Base-by-base conservation (phyloP, 1,139 yeast species). In the Suzukiozyma palmioleophila region DNA sequence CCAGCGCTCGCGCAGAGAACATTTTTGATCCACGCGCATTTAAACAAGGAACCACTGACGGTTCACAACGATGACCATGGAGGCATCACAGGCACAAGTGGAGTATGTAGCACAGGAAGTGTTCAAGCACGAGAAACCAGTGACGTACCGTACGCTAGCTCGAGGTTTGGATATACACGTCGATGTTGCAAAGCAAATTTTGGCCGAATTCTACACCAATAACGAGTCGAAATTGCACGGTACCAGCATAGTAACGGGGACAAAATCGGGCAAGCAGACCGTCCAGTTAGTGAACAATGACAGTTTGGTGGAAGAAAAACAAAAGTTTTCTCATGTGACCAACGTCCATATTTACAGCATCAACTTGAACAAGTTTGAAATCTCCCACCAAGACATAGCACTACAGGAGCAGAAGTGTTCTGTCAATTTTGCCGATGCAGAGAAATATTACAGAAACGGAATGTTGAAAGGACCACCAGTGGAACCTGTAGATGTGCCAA, bases 271-370 rank as follows among this genome's bases (percentile, higher is more conserved):
- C 16, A 35, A 32, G 18, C 43, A 49, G 30, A 43, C 47, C 3
- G 51, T 67, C 24, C 57, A 57, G 39, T 43, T 60, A 26, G 52
- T 56, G 8, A 48, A 51, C 3, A 54, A 54, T 38, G 57, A 54
- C 33, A 46, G 48, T 2, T 40, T 59, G 34, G 53, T 50, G 3
- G 43, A 49, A 2, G 53, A 46, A 26, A 27, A 54, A 21, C 43
- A 46, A n/a, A 14, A 31, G 13, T 60, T 64, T 34, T 56, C 52
- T 13, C 16, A 38, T 1, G 49, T 69, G 1, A 35, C 47, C 12
- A 52, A 60, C 8, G 57, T 69, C 4, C 72, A 64, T 38, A 54
- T 69, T 1, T 69, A 67, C 48, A 42, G 66, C 31, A 47, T 70
- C 25, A 45, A 48, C 29, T 43, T 50, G 29, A 54, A 50, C 40